A percentile compares a stretch with the other conserved stretches of the same genome.
Conservation (phyloP, 1,284 basidiomycete genomes). For the Cyathus olla region DNA sequence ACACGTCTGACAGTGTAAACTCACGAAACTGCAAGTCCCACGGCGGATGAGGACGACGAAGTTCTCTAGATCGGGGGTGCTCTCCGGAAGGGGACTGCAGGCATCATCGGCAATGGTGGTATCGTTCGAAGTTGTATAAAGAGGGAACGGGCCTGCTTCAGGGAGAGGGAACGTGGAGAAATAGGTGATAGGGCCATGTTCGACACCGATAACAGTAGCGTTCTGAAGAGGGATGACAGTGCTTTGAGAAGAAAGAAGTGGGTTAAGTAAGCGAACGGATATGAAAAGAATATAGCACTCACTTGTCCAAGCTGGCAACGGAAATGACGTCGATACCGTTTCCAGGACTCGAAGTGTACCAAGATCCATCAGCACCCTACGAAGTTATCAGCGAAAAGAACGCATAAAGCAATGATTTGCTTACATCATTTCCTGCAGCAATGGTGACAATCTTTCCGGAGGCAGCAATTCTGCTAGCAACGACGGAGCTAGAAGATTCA, state of each 20-base stretch:
- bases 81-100: conserved; percentile 62
- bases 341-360: conserved; percentile 60
- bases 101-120: conserved; percentile 60
- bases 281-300: conserved; percentile 10
- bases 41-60: conserved; percentile 62
- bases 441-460: conserved; percentile 66
- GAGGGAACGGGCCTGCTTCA: conserved; percentile 47
- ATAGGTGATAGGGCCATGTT: conserved; percentile 55
- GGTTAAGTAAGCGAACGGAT: background rate
- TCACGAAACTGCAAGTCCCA: conserved; percentile 62
- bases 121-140: conserved; percentile 58
- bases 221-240: conserved; percentile 54
- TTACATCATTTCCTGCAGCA: conserved; percentile 50
- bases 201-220: conserved; percentile 50
- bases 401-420: conserved; percentile 6
- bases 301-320: conserved; percentile 62
- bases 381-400: background rate
- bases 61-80: conserved; percentile 61
- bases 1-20: conserved; percentile 2
- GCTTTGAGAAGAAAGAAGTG: conserved; percentile 22
- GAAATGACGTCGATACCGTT: conserved; percentile 62
- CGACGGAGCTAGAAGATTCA: conserved; percentile 58
- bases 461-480: conserved; percentile 64
- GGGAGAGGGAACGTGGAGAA: conserved; percentile 50
- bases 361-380: conserved; percentile 55